Base-by-base conservation (phyloP, 2,329 filamentous ascomycete species). In the Colletotrichum lindemuthianum region DNA sequence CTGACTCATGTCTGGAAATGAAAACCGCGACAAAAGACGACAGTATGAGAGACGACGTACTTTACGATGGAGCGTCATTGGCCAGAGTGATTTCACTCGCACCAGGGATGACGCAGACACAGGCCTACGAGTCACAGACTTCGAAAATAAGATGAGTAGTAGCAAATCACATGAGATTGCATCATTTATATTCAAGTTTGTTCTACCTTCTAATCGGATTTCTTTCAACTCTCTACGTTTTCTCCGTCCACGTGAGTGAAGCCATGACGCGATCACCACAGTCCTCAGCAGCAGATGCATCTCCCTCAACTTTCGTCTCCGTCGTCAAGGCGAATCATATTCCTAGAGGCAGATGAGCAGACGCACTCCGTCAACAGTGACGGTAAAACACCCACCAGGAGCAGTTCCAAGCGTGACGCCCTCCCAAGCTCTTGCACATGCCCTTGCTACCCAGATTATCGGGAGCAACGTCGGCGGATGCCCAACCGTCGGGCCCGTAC, bases 381-480 rank as follows among this genome's bases (percentile, higher is more conserved):
- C 13, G 5, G 10, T 16, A 15, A 15, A 44, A 8, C 12, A 75
- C 82, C 76, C 69, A 86, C 89, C 90, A 92, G 53, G 85, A 86
- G 13, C 84, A 76, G 12, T 79, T 76, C 86, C 88, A 91, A 12
- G 77, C 74, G 3, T 79, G 75, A 66, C 76, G 81, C 0, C 87
- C 89, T 2, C 87, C 85, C 47, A 92, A 72, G 61, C 87, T 87
- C 71, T 76, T 84, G 69, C 88, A 91, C 40, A 92, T 85, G 0
- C 78, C 83, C 52, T 86, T 82, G 70, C 90, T 92, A 44, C 84
- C 82, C 2, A 73, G 63, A 68, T 92, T 92, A 1, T 83, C 82
- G 0, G 82, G 76, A 3, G 86, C 83, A 0, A 92, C 90, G 73
- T 92, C 88, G 2, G 89, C 89, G 64, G 86, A 83, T 33, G 81